Evolutionary conservation across 2,329 filamentous ascomycete species (phyloP).

Genomic region (Akanthomyces muscarius): DNA sequence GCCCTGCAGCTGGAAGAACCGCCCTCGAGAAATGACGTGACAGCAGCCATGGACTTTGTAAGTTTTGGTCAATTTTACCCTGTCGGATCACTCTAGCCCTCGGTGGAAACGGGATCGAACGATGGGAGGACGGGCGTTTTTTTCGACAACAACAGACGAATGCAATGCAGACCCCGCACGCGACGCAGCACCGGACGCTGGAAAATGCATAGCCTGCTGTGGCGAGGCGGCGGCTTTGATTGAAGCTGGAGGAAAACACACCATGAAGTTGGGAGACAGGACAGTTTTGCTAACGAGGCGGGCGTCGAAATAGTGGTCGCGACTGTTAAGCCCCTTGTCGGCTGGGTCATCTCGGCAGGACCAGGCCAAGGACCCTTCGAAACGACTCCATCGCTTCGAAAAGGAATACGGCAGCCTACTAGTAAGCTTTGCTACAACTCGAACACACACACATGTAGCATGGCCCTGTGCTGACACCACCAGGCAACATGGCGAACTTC

Average conservation of each 20-base stretch:
- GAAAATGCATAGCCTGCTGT: not conserved
- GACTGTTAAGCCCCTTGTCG: constrained; percentile 61
- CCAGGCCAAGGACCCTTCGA: constrained; percentile 58
- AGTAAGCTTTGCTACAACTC: constrained; percentile 33
- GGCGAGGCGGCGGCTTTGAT: not conserved
- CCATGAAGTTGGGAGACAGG: not conserved
- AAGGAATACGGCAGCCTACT: constrained; percentile 61
- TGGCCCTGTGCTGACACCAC: not conserved
- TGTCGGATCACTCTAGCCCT: not conserved
- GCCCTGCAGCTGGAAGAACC: not conserved
- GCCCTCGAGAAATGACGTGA: constrained; percentile 41
- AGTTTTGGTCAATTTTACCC: constrained; percentile 25
- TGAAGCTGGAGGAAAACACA: not conserved
- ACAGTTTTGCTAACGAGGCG: constrained; percentile 7
- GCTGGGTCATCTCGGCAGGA: constrained; percentile 54
- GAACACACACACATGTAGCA: not conserved
- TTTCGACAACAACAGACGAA: not conserved
- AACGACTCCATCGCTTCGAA: constrained; percentile 62
- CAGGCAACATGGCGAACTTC: constrained; percentile 57
- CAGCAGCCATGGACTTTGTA: constrained; percentile 55
- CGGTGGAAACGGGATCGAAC: not conserved
- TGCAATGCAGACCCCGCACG: not conserved
- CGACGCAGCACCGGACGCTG: not conserved
- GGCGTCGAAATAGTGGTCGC: constrained; percentile 53
- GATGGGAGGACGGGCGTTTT: not conserved